Evolutionary conservation across 2,329 filamentous ascomycete genomes (phyloP).

Genomic region (Paraphoma chrysanthemicola): DNA sequence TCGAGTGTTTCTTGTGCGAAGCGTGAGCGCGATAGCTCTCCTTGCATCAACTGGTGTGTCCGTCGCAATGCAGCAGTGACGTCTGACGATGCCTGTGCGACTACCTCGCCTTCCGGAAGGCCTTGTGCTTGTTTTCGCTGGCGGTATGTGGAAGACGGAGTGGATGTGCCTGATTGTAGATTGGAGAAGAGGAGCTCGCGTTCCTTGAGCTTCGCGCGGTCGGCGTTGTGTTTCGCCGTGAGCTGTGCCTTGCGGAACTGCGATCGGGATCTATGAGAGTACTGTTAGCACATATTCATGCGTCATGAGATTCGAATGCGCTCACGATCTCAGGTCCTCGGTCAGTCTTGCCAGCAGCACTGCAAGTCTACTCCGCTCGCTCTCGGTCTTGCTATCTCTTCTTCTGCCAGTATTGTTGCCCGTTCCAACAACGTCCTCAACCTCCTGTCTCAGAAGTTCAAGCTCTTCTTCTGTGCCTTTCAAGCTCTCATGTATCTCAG

Average conservation of each 20-base stretch:
- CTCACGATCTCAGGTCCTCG: constrained; percentile 75
- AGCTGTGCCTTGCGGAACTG: constrained; percentile 85
- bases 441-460: constrained; percentile 79
- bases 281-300: constrained; percentile 5
- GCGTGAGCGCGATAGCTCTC: constrained; percentile 82
- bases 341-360: constrained; percentile 71
- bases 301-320: not conserved
- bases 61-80: constrained; percentile 84
- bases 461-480: constrained; percentile 84
- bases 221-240: constrained; percentile 75
- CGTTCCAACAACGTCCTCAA: constrained; percentile 68
- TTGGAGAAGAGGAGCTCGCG: constrained; percentile 76
- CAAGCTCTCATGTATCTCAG: constrained; percentile 80
- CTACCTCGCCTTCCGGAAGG: constrained; percentile 73
- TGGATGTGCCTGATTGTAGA: constrained; percentile 57
- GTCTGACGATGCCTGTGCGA: constrained; percentile 77
- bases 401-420: constrained; percentile 41
- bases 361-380: constrained; percentile 69
- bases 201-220: constrained; percentile 76
- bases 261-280: constrained; percentile 58
- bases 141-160: constrained; percentile 44
- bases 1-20: constrained; percentile 90
- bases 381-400: constrained; percentile 62
- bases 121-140: constrained; percentile 53
- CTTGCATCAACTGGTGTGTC: constrained; percentile 85